These are phyloP conservation scores for Alternaria arbusti DNA, from an alignment of 2,329 filamentous ascomycete species.

Conservation along the genomic window DNA sequence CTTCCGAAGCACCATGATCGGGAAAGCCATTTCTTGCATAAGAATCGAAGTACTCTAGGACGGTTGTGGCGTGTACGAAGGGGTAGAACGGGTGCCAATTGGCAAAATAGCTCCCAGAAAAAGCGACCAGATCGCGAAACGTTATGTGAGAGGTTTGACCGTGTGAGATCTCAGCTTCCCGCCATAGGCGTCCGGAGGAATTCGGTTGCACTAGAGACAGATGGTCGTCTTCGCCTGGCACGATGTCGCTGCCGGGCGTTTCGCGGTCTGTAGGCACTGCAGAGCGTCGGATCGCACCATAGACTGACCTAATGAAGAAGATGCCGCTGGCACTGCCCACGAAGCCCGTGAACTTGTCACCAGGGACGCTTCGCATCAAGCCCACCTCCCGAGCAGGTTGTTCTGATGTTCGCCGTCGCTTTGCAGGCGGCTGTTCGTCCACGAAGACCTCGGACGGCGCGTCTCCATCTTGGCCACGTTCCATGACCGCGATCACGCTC, in stretches of 20 bases:
- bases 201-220: constrained; percentile 40
- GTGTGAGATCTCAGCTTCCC: constrained; percentile 39
- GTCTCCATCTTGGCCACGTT: constrained; percentile 8
- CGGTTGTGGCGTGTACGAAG: constrained; percentile 61
- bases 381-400: constrained; percentile 51
- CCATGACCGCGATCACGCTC: constrained; percentile 3
- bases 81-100: constrained; percentile 65
- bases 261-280: constrained; percentile 17
- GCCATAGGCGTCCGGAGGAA: constrained; percentile 31
- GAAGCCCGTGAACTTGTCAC: constrained; percentile 59
- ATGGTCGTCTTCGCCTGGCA: constrained; percentile 65
- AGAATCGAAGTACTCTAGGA: constrained; percentile 57
- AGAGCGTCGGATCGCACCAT: constrained; percentile 53
- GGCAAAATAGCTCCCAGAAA: constrained; percentile 62
- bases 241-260: constrained; percentile 50
- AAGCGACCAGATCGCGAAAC: constrained; percentile 59
- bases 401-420: constrained; percentile 21
- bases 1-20: constrained; percentile 25
- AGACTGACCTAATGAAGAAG: constrained; percentile 64
- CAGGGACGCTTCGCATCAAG: constrained; percentile 59
- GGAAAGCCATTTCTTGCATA: constrained; percentile 45
- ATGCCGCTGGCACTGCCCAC: constrained; percentile 65
- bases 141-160: constrained; percentile 23
- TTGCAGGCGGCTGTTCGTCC: constrained; percentile 10
- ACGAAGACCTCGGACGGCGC: not conserved